Conservation (phyloP, 345 rosid species). For the Corymbia maculata region DNA sequence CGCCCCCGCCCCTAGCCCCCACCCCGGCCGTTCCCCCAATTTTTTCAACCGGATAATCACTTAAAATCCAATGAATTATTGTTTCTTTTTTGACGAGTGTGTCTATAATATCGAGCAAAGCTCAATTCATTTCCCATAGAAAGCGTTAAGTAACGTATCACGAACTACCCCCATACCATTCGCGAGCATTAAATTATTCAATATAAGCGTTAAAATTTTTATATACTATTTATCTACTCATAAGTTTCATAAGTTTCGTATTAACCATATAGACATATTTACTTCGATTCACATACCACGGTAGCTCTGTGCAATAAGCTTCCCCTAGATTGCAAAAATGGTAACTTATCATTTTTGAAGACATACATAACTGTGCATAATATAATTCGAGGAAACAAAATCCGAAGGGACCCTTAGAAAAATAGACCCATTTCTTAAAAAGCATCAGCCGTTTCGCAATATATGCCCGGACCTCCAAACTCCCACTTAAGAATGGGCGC, state of each 20-base stretch:
- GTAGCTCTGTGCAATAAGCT: not conserved
- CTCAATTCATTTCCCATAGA: not conserved
- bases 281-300: not conserved
- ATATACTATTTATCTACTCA: not conserved
- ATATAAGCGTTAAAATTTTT: not conserved
- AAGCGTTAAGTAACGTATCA: not conserved
- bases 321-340: rapidly evolving
- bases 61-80: not conserved
- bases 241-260: not conserved
- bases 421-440: not conserved
- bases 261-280: not conserved
- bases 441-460: not conserved
- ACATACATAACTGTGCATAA: not conserved
- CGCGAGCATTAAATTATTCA: not conserved
- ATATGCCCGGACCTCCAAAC: not conserved
- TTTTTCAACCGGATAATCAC: not conserved
- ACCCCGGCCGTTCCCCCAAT: not conserved
- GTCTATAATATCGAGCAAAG: not conserved
- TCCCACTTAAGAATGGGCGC: not conserved
- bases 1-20: not conserved
- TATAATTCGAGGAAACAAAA: not conserved
- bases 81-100: not conserved
- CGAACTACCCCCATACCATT: not conserved
- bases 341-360: not conserved
- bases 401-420: not conserved